Evolutionary conservation across 1,284 basidiomycete species (phyloP).

Genomic region (Pascua guehoae): DNA sequence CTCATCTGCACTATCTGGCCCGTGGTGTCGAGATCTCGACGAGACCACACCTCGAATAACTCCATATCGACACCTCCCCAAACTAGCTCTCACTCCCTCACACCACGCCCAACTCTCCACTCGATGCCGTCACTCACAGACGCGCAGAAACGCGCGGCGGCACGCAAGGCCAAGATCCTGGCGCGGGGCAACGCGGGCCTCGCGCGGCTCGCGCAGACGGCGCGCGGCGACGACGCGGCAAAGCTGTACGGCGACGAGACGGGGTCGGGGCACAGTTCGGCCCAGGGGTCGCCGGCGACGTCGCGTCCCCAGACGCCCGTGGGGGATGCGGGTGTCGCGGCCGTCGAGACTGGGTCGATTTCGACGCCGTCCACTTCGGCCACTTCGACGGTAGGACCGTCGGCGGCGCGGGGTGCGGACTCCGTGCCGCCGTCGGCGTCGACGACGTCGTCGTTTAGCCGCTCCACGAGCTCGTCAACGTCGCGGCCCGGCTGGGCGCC

Average conservation of each 20-base stretch:
- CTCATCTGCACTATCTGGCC: too few relatives aligned
- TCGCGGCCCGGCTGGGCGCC: slow-evolving; percentile 3
- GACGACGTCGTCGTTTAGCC: neutral
- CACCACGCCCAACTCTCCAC: slow-evolving; percentile 1
- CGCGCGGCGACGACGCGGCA: slow-evolving; percentile 46
- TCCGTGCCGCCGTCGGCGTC: slow-evolving; percentile 4
- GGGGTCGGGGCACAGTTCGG: neutral
- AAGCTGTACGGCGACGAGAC: slow-evolving; percentile 39
- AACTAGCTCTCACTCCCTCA: neutral
- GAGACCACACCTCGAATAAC: neutral
- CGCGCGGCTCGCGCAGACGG: slow-evolving; percentile 45
- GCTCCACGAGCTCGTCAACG: neutral
- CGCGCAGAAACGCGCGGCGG: slow-evolving; percentile 44
- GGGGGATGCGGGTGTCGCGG: neutral
- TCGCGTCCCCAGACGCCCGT: slow-evolving; percentile 2
- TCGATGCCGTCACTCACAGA: slow-evolving; percentile 35
- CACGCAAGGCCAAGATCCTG: slow-evolving; percentile 49
- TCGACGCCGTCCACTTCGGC: neutral
- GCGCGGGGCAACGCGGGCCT: slow-evolving; percentile 47
- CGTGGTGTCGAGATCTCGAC: neutral
- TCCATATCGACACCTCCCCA: neutral
- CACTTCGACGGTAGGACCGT: too few relatives aligned
- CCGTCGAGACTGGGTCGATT: neutral
- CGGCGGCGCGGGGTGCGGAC: too few relatives aligned
- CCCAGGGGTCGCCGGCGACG: neutral